Evolutionary conservation across 768 basidiomycete genomes (phyloP).

Genomic region (Boletus rex-veris): DNA sequence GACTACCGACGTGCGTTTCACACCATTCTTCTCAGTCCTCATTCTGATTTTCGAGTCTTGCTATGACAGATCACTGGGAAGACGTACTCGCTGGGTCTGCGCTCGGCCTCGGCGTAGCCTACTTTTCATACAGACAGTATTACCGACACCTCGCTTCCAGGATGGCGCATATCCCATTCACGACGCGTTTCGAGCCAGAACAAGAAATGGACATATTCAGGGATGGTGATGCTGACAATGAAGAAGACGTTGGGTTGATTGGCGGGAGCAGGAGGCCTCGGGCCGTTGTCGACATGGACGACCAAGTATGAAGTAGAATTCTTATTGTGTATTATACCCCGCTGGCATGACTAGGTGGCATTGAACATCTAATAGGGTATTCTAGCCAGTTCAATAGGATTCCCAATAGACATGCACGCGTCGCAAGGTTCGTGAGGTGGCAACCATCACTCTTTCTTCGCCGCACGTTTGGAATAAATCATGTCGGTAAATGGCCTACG

Average conservation of each 20-base stretch:
- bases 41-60: not conserved
- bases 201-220: not conserved
- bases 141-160: slow-evolving; percentile 63
- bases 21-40: not conserved
- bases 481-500: slow-evolving; percentile 73
- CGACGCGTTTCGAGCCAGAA: slow-evolving; percentile 52
- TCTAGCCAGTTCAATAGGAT: not conserved
- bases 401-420: not conserved
- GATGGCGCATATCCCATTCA: slow-evolving; percentile 61
- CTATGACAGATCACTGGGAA: slow-evolving; percentile 76
- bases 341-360: not conserved
- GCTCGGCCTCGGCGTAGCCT: slow-evolving; percentile 69
- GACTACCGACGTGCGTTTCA: slow-evolving; percentile 76
- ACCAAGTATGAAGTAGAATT: not conserved
- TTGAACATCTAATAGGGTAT: not conserved
- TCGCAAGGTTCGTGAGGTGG: not conserved
- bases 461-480: slow-evolving; percentile 63
- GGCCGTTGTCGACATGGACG: not conserved
- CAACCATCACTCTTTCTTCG: slow-evolving; percentile 18
- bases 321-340: not conserved
- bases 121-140: slow-evolving; percentile 79
- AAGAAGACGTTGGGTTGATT: slow-evolving; percentile 18
- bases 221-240: slow-evolving; percentile 13
- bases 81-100: slow-evolving; percentile 79
- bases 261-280: slow-evolving; percentile 13